A percentile compares a stretch with the other conserved stretches of the same genome.
Conservation (phyloP, 495 filamentous ascomycete species). For the Rhizodiscina lignyota region DNA sequence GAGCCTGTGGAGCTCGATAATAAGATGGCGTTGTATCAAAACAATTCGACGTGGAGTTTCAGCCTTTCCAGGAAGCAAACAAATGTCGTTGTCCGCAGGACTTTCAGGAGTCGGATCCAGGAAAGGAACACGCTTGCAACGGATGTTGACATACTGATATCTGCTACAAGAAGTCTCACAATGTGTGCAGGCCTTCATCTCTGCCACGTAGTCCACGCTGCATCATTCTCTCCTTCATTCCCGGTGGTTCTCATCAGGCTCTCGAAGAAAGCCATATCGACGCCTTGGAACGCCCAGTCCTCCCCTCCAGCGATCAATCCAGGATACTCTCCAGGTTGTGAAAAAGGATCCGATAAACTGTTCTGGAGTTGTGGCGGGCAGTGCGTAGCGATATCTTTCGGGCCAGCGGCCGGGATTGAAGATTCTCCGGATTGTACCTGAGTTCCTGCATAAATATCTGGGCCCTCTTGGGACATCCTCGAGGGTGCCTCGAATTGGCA, state of each 20-base stretch:
- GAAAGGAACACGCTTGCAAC: no score
- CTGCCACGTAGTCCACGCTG: no score
- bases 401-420: background rate
- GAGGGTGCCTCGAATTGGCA: background rate
- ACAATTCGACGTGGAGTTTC: no score
- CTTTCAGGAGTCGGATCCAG: no score
- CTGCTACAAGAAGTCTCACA: no score
- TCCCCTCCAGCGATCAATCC: constrained; percentile 13
- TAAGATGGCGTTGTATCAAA: no score
- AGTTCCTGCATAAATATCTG: constrained; percentile 1
- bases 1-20: no score
- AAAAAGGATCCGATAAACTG: constrained; percentile 1
- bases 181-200: no score
- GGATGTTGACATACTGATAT: no score
- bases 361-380: background rate
- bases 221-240: constrained; percentile 1
- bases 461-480: background rate
- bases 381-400: background rate
- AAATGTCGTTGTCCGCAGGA: no score
- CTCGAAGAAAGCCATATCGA: constrained; percentile 25
- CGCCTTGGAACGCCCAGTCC: constrained; percentile 25
- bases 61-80: no score
- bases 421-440: background rate
- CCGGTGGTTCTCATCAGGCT: constrained; percentile 15
- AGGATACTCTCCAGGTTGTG: constrained; percentile 6